These are phyloP conservation scores for Forsythia viridissima DNA, from an alignment of 257 asterid genomes.

Conservation along the genomic window DNA sequence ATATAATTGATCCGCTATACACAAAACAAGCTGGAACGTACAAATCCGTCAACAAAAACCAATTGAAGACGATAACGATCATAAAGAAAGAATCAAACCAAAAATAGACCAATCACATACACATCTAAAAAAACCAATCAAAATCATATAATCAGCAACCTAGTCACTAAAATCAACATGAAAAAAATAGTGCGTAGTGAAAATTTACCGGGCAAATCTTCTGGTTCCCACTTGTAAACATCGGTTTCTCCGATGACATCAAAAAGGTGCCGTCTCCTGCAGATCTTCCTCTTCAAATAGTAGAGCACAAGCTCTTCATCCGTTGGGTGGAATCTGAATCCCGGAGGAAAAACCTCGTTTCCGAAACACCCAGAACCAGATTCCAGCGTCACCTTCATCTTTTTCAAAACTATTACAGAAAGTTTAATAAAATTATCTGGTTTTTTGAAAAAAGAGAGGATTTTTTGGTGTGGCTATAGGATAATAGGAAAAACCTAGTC, in stretches of 20 bases:
- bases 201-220: constrained; percentile 77
- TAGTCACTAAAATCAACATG: neutral
- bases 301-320: constrained; percentile 84
- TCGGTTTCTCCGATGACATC: constrained; percentile 72
- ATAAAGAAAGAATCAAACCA: neutral
- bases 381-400: constrained; percentile 33
- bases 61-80: neutral
- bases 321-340: constrained; percentile 91
- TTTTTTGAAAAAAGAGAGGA: neutral
- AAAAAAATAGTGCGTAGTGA: neutral
- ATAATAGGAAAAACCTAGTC: neutral
- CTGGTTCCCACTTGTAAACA: constrained; percentile 86
- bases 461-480: neutral
- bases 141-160: neutral
- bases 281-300: constrained; percentile 76
- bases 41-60: neutral
- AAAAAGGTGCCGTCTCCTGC: constrained; percentile 43
- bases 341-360: constrained; percentile 64
- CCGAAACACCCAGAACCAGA: constrained; percentile 26
- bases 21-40: constrained; percentile 7
- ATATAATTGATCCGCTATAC: neutral
- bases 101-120: neutral
- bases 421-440: neutral
- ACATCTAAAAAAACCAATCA: neutral
- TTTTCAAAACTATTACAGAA: neutral